Percentiles rank a stretch among this genome's conserved stretches.
phyloP scores from a whole-genome alignment of 164 flowering plant species.

The Platanus orientalis region DNA sequence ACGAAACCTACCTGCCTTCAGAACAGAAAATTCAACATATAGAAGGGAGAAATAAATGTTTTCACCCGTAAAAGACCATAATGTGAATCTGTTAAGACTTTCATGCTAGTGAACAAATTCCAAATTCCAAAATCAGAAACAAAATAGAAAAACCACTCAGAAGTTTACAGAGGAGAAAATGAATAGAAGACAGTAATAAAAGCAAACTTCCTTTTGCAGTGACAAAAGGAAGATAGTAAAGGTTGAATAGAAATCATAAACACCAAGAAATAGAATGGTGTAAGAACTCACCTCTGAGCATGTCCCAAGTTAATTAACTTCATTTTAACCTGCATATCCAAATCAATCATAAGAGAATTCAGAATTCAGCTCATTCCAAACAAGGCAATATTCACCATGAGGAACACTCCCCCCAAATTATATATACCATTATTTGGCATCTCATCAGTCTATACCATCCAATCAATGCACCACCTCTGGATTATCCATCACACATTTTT shows the following conservation, averaged over 20 bases:
- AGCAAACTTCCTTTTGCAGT: background rate
- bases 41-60: too few species aligned
- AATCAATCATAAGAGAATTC: slow-evolving; percentile 7
- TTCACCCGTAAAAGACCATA: too few species aligned
- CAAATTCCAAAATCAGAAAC: background rate
- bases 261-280: background rate
- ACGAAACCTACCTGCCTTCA: too few species aligned
- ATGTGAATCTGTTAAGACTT: too few species aligned
- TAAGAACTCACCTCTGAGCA: slow-evolving; percentile 67
- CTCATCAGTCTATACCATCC: background rate
- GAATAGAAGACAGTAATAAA: background rate
- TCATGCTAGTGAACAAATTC: background rate
- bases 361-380: background rate
- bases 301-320: slow-evolving; percentile 74
- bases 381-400: background rate
- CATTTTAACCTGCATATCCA: slow-evolving; percentile 70
- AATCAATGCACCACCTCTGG: background rate
- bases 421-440: background rate
- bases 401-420: background rate
- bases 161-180: background rate
- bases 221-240: slow-evolving; percentile 3
- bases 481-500: too few species aligned
- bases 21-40: too few species aligned
- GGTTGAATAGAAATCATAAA: background rate
- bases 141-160: background rate